phyloP scores from a whole-genome alignment of 1,284 basidiomycete genomes.

The Ganoderma leucocontextum region DNA sequence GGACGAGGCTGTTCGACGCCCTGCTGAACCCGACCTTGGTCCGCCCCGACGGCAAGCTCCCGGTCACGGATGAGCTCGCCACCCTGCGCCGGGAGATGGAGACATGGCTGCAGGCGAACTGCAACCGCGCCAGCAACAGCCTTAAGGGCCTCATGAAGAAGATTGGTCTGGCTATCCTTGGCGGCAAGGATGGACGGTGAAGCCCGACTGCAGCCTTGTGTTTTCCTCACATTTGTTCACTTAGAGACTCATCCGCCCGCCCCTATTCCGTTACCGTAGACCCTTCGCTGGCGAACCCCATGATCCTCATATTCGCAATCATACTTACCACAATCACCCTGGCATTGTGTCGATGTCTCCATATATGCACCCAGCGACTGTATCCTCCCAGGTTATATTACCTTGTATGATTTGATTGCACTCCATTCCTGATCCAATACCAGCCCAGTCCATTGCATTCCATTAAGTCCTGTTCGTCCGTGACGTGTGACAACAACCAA shows the following conservation, averaged over 20 bases:
- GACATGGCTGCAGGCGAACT: conserved; percentile 82
- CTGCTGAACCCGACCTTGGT: conserved; percentile 82
- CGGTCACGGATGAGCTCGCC: conserved; percentile 75
- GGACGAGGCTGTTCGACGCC: conserved; percentile 86
- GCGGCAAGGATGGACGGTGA: conserved; percentile 32
- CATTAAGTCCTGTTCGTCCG: neutral
- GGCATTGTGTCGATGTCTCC: conserved; percentile 12
- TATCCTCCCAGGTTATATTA: conserved; percentile 1
- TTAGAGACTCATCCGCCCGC: neutral
- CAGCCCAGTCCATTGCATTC: conserved; percentile 1
- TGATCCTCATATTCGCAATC: neutral
- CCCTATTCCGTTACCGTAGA: neutral
- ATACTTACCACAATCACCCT: conserved; percentile 10
- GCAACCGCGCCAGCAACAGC: conserved; percentile 88
- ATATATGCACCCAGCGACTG: neutral
- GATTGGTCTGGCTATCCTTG: conserved; percentile 58
- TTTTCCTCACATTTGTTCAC: neutral
- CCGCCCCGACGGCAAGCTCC: conserved; percentile 64
- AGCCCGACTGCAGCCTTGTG: neutral
- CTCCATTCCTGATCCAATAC: conserved; percentile 9
- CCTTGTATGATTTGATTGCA: conserved; percentile 5
- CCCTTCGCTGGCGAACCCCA: conserved; percentile 23
- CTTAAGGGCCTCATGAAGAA: conserved; percentile 87
- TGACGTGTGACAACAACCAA: neutral
- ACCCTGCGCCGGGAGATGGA: conserved; percentile 85